Evolutionary conservation across 148 eudicot genomes (phyloP), one percentile per base, ranked within the genome.

Genomic region (Chenopodium berlandieri): DNA sequence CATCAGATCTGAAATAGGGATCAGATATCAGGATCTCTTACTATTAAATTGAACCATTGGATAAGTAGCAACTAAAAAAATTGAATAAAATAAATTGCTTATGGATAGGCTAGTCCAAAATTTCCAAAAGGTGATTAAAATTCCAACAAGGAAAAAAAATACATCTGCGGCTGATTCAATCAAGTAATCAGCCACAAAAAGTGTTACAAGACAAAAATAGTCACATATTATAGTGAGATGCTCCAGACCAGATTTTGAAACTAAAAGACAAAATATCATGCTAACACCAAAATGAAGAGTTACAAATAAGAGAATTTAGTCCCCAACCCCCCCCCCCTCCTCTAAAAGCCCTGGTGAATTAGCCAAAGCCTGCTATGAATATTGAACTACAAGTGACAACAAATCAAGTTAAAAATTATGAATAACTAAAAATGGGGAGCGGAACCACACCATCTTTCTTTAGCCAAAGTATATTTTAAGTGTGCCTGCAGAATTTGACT

Each of bases 1-100:
- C 99, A 87, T 96, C 99, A 70, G 99, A 96, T 91, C 99, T 96
- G 86, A 68, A 85, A 81, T 54, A 22, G 13, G 14, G 56, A 13
- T 52, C 13, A 64, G 68, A 40, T 27, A 73, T 70, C 16, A 76
- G 75, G 14, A 63, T 64, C 54, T 72, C 27, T 74, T 27, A 65
- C 17, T 19, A 83, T 52, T 27, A 81, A 75, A 69, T 62, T 58
- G 72, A 68, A 19, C 60, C 66, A 72, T 62, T 54, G 16, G 54
- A 85, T 25, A 54, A 67, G 44, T 56, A 31, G 37, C 23, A 22
- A 13, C 68, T 17, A 27, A 37, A 78, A 25, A 52, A 9, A 19
- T 37, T 2, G 0, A 52, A 34, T 30, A n/a, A 20, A 20, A 54
- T 4, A 40, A 40, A 40, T 40, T 40, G 44, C 44, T 40, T 40